phyloP scores from a whole-genome alignment of 2,329 filamentous ascomycete species.

The Cyanodermella asteris region DNA sequence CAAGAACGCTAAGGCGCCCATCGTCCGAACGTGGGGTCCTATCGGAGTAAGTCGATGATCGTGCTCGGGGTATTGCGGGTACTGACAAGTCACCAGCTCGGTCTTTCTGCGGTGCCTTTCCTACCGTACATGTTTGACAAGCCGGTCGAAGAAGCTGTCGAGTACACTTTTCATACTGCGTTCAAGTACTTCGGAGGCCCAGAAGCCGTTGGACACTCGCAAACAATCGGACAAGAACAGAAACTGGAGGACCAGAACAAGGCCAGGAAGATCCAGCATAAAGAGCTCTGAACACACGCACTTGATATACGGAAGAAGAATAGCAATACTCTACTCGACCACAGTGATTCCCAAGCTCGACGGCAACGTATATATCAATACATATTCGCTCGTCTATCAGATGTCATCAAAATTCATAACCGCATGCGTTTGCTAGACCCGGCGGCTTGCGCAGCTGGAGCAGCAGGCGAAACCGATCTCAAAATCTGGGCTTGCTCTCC shows the following conservation, averaged over 20 bases:
- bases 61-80: conserved; percentile 1
- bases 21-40: conserved; percentile 63
- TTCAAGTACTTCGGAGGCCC: conserved; percentile 53
- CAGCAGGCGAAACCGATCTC: no score
- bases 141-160: conserved; percentile 77
- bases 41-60: conserved; percentile 48
- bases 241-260: conserved; percentile 5
- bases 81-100: conserved; percentile 24
- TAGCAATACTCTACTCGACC: no score
- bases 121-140: conserved; percentile 30
- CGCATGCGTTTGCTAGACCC: no score
- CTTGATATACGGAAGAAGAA: no score
- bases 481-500: no score
- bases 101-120: conserved; percentile 24
- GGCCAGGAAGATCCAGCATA: conserved; percentile 6
- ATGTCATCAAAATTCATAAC: no score
- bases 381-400: no score
- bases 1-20: conserved; percentile 57
- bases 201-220: conserved; percentile 23
- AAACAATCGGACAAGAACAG: conserved; percentile 9
- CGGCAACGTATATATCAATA: no score
- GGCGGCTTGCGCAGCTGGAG: no score
- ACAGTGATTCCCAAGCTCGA: no score
- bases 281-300: conserved; percentile 8
- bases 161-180: conserved; percentile 70